These are phyloP conservation scores for Pogostemon cablin DNA, from an alignment of 257 asterid species.

Conservation along the genomic window DNA sequence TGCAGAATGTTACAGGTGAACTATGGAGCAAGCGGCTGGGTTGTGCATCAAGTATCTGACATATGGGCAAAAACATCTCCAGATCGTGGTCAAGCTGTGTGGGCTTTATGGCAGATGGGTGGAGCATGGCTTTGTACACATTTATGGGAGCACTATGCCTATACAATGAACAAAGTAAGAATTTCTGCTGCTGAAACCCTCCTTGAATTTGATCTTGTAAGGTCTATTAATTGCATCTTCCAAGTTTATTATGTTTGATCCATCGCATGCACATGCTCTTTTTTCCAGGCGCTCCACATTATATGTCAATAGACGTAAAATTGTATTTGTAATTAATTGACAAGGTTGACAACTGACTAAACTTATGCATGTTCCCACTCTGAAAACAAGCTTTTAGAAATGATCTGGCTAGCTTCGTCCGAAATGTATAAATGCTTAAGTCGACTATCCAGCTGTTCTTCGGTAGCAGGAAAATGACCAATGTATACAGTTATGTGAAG, in stretches of 20 bases:
- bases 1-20: constrained; percentile 76
- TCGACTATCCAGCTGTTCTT: neutral
- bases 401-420: neutral
- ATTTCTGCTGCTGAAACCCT: neutral
- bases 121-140: constrained; percentile 91
- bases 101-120: constrained; percentile 89
- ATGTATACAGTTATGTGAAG: neutral
- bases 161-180: constrained; percentile 71
- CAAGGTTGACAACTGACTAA: neutral
- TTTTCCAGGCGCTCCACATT: neutral
- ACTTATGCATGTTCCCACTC: neutral
- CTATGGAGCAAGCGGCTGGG: constrained; percentile 81
- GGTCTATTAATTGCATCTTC: neutral
- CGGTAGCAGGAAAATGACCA: neutral
- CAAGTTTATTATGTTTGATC: constrained; percentile 14
- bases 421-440: neutral
- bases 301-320: neutral
- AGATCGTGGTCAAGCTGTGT: constrained; percentile 57
- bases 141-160: constrained; percentile 80
- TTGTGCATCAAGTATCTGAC: constrained; percentile 80
- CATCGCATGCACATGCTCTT: neutral
- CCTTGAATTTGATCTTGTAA: neutral
- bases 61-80: constrained; percentile 86
- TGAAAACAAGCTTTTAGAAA: neutral
- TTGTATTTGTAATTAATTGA: neutral